These are phyloP conservation scores for Nothophoma quercina DNA, from an alignment of 2,329 filamentous ascomycete species.

Conservation along the genomic window DNA sequence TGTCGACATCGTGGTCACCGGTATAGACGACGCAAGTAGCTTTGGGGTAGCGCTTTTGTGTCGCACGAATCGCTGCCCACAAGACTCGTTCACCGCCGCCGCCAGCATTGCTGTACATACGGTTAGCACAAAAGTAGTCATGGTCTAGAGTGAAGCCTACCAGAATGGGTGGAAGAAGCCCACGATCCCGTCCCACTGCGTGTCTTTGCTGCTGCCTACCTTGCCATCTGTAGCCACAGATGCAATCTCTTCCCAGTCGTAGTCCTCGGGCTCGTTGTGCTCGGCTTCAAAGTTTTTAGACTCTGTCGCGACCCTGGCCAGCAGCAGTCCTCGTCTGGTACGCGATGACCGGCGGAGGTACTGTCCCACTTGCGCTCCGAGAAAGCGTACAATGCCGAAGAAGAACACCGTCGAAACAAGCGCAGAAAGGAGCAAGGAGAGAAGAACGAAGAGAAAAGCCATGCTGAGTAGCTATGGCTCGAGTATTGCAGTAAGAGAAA, in stretches of 20 bases:
- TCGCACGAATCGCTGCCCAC: conserved; percentile 93
- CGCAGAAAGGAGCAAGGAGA: conserved; percentile 37
- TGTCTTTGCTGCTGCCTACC: conserved; percentile 51
- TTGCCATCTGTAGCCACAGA: conserved; percentile 4
- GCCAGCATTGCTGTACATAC: conserved; percentile 79
- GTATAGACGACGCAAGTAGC: conserved; percentile 94
- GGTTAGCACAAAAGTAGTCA: conserved; percentile 25
- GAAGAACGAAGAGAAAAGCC: conserved; percentile 32
- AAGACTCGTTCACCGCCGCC: conserved; percentile 95
- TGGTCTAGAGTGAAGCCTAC: conserved; percentile 62
- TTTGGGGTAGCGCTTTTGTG: conserved; percentile 85
- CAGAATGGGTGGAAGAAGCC: conserved; percentile 99
- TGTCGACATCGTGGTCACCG: conserved; percentile 88
- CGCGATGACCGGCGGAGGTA: conserved; percentile 43
- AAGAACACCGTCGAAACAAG: conserved; percentile 35
- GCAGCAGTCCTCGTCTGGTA: conserved; percentile 43
- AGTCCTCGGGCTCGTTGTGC: conserved; percentile 56
- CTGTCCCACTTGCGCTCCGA: conserved; percentile 38
- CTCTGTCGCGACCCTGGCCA: conserved; percentile 43
- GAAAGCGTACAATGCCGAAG: conserved; percentile 36
- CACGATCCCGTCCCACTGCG: conserved; percentile 82
- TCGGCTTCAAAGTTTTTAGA: conserved; percentile 34
- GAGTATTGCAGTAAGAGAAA: conserved; percentile 20
- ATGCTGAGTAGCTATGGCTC: conserved; percentile 29
- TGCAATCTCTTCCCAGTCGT: conserved; percentile 64